Evolutionary conservation across 345 rosid genomes (phyloP).

Genomic region (Crucihimalaya himalaica): DNA sequence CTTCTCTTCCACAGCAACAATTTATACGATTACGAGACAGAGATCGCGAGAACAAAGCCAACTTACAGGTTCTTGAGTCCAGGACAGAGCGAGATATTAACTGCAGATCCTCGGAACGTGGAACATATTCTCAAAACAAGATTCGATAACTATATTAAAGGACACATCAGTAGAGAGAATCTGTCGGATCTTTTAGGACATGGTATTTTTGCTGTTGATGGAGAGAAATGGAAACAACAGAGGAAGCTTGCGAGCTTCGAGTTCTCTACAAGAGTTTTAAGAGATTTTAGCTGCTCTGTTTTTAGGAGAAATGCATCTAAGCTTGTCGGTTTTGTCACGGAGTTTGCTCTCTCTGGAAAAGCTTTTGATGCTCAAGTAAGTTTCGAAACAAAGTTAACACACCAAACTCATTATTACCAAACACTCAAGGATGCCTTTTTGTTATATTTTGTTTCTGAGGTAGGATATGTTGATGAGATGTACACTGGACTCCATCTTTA

Average conservation of each 20-base stretch:
- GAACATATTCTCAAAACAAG: conserved; percentile 62
- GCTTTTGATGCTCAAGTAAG: conserved; percentile 73
- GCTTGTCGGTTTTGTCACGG: conserved; percentile 44
- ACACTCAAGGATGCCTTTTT: neutral
- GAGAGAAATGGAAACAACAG: conserved; percentile 82
- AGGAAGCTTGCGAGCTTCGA: conserved; percentile 77
- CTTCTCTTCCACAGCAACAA: conserved; percentile 47
- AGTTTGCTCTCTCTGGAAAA: conserved; percentile 36
- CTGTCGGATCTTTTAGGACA: conserved; percentile 58
- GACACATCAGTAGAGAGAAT: conserved; percentile 37
- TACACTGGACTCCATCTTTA: conserved; percentile 70
- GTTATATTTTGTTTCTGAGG: neutral
- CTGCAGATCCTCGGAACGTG: conserved; percentile 61
- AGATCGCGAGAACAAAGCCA: conserved; percentile 44
- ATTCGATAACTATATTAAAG: conserved; percentile 59
- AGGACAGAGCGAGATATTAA: conserved; percentile 48
- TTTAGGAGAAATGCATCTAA: conserved; percentile 59
- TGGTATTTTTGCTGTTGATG: conserved; percentile 81
- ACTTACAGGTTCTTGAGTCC: conserved; percentile 61
- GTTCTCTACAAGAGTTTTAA: conserved; percentile 67
- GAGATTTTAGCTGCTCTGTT: conserved; percentile 69
- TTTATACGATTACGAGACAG: conserved; percentile 60
- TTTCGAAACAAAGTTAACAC: neutral
- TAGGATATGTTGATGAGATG: conserved; percentile 70
- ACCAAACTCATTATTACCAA: neutral